These are phyloP conservation scores for Rhododendron griersonianum DNA, from an alignment of 148 eudicot species.

Conservation along the genomic window DNA sequence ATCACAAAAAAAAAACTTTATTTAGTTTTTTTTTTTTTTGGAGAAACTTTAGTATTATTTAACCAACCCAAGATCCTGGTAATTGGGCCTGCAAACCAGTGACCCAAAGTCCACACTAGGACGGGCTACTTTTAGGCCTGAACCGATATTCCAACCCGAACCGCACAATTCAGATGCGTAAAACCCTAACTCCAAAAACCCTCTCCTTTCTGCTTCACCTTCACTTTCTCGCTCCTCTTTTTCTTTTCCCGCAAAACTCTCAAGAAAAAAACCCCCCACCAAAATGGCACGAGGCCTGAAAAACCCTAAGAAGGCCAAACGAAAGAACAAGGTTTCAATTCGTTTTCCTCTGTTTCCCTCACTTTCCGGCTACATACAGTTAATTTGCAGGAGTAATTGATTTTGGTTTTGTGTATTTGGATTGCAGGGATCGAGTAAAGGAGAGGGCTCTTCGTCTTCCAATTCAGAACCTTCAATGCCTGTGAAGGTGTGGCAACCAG, in stretches of 20 bases:
- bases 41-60: neutral
- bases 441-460: conserved; percentile 49
- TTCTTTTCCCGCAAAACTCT: neutral
- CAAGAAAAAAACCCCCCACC: neutral
- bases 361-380: neutral
- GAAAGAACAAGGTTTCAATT: conserved; percentile 51
- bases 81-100: neutral
- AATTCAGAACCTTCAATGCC: conserved; percentile 34
- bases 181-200: conserved; percentile 17
- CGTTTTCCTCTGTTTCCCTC: neutral
- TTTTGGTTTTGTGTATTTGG: neutral
- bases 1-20: too few relatives aligned
- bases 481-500: conserved; percentile 87
- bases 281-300: conserved; percentile 72
- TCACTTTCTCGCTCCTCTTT: neutral
- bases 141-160: neutral
- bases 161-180: neutral
- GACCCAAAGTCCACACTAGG: neutral
- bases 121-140: neutral
- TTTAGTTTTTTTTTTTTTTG: too few relatives aligned
- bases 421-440: conserved; percentile 46
- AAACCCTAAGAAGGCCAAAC: conserved; percentile 59
- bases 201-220: neutral
- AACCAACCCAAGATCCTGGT: neutral
- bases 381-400: neutral